These are phyloP conservation scores for Pseudogymnoascus sp. DNA, from an alignment of 2,329 filamentous ascomycete genomes.

Conservation along the genomic window DNA sequence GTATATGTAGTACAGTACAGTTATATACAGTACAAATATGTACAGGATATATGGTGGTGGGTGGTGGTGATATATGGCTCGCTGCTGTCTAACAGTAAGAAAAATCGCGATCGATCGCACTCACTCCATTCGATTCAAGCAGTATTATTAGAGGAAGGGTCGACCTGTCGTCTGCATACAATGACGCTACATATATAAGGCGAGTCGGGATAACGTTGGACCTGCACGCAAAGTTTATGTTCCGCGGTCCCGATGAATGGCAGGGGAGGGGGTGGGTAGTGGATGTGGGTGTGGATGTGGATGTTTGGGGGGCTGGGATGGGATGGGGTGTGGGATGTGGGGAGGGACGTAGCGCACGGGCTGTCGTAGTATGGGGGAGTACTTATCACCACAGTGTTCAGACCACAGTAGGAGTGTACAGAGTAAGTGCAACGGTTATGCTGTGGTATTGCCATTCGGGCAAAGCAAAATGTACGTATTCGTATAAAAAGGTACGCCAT, in stretches of 20 bases:
- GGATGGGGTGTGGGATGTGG: neutral
- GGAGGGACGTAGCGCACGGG: constrained; percentile 12
- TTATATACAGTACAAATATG: neutral
- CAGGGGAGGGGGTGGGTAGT: neutral
- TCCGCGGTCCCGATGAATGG: neutral
- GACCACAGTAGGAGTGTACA: neutral
- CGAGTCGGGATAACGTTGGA: constrained; percentile 1
- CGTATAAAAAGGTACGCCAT: neutral
- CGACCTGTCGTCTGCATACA: neutral
- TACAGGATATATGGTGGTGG: neutral
- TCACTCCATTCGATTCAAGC: neutral
- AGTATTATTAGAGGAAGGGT: neutral
- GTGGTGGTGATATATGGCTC: neutral
- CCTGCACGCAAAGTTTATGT: neutral
- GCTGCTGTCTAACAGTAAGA: neutral
- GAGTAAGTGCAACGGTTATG: neutral
- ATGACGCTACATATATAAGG: neutral
- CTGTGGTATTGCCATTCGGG: neutral
- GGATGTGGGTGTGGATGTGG: neutral
- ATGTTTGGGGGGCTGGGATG: neutral
- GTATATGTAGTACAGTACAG: neutral
- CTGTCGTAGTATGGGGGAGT: constrained; percentile 33
- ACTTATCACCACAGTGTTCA: constrained; percentile 9
- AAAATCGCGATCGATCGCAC: neutral
- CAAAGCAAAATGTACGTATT: neutral